phyloP scores from a whole-genome alignment of 805 yeast species.

The Lipomyces chichibuensis region DNA sequence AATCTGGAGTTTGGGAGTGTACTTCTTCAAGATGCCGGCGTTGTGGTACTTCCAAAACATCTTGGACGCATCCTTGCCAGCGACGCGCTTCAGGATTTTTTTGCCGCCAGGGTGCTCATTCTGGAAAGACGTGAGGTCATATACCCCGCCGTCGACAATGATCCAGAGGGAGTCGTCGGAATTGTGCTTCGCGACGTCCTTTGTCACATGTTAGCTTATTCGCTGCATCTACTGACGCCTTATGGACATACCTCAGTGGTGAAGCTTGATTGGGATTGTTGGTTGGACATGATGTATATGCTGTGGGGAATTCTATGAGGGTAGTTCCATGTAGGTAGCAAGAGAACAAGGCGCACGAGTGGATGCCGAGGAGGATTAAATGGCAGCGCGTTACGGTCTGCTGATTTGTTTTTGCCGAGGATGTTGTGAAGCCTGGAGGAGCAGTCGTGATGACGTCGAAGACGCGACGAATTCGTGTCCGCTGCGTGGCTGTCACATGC shows the following conservation, averaged over 20 bases:
- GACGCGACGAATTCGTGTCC: not conserved
- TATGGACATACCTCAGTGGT: conserved; percentile 18
- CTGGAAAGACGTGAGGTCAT: conserved; percentile 70
- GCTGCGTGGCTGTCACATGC: not conserved
- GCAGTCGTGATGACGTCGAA: not conserved
- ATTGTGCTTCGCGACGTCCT: conserved; percentile 71
- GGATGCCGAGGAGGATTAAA: not conserved
- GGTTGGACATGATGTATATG: conserved; percentile 18
- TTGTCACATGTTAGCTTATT: conserved; percentile 24
- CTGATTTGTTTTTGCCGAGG: conserved; percentile 1
- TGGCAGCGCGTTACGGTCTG: not conserved
- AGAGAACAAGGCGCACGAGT: not conserved
- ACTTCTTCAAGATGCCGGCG: conserved; percentile 38
- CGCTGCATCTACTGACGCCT: not conserved
- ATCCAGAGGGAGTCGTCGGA: conserved; percentile 83
- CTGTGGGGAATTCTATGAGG: not conserved
- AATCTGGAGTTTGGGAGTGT: conserved; percentile 36
- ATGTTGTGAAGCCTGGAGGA: not conserved
- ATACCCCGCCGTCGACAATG: conserved; percentile 73
- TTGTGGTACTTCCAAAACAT: conserved; percentile 59
- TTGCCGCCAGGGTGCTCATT: conserved; percentile 81
- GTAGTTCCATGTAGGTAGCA: not conserved
- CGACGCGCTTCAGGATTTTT: conserved; percentile 75
- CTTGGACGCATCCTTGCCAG: conserved; percentile 71
- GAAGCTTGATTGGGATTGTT: conserved; percentile 20